These are phyloP conservation scores for Hemisphaericaspora nanyangensis DNA, from an alignment of 805 yeast species.

Conservation along the genomic window DNA sequence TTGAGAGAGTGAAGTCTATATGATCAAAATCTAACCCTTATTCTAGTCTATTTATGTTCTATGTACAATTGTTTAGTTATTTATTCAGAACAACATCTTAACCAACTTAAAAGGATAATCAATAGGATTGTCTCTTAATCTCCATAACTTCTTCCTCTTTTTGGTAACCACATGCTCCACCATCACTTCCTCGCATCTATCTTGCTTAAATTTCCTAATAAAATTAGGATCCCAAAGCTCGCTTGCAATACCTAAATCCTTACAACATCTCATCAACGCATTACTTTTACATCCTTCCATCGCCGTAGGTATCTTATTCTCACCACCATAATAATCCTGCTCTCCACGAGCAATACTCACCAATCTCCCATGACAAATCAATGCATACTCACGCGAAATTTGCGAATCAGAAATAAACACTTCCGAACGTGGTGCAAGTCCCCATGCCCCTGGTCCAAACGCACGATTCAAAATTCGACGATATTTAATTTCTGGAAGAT, in stretches of 20 bases:
- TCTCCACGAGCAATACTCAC: slow-evolving; percentile 95
- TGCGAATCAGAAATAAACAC: slow-evolving; percentile 69
- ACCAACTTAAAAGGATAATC: slow-evolving; percentile 76
- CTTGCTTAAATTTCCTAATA: slow-evolving; percentile 50
- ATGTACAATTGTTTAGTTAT: too few species aligned
- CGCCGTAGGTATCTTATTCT: slow-evolving; percentile 87
- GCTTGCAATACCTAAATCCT: slow-evolving; percentile 93
- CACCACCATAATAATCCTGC: slow-evolving; percentile 80
- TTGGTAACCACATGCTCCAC: slow-evolving; percentile 81
- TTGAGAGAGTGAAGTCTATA: too few species aligned
- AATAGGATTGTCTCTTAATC: slow-evolving; percentile 68
- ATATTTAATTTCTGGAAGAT: slow-evolving; percentile 93
- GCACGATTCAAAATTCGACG: slow-evolving; percentile 84
- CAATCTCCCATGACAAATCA: slow-evolving; percentile 81
- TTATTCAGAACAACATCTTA: too few species aligned
- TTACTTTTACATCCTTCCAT: slow-evolving; percentile 96
- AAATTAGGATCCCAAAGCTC: slow-evolving; percentile 97
- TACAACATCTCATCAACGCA: slow-evolving; percentile 96
- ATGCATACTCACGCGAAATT: slow-evolving; percentile 86
- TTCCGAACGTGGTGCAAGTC: slow-evolving; percentile 88
- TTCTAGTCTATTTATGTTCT: too few species aligned
- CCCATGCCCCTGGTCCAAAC: slow-evolving; percentile 99
- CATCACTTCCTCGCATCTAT: slow-evolving; percentile 71
- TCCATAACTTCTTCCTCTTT: slow-evolving; percentile 89
- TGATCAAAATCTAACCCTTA: too few species aligned